phyloP scores from a whole-genome alignment of 768 basidiomycete genomes.

The Tubosaeta sp. region DNA sequence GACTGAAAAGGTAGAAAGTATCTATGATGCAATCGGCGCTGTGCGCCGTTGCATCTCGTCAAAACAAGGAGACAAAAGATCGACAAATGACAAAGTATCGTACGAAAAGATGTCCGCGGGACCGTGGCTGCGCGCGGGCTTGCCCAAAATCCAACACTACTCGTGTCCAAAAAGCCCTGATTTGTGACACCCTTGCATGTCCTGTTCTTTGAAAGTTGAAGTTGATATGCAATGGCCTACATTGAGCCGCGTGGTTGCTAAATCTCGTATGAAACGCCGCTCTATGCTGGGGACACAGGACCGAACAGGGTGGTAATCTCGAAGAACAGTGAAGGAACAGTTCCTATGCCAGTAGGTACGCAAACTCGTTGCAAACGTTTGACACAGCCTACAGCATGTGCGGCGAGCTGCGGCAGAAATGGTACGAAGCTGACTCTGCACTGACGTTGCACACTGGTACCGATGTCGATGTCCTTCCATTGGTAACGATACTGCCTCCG shows the following conservation, averaged over 20 bases:
- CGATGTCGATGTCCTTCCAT: background rate
- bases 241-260: background rate
- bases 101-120: no score
- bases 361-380: background rate
- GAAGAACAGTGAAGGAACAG: constrained; percentile 23
- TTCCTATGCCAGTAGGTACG: constrained; percentile 13
- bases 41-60: no score
- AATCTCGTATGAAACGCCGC: background rate
- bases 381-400: constrained; percentile 4
- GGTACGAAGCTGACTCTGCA: constrained; percentile 9
- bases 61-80: no score
- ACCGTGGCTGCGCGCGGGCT: no score
- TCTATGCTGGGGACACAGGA: constrained; percentile 4
- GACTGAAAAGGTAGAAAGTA: no score
- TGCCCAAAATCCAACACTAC: no score
- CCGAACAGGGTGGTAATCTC: constrained; percentile 1
- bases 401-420: constrained; percentile 20
- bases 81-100: no score
- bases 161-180: no score
- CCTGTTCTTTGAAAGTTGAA: no score
- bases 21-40: no score
- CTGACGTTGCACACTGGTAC: background rate
- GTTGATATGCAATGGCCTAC: background rate
- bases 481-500: constrained; percentile 4
- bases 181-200: no score